Evolutionary conservation across 805 yeast species (phyloP).

Genomic region (Maudiozyma barnettii): DNA sequence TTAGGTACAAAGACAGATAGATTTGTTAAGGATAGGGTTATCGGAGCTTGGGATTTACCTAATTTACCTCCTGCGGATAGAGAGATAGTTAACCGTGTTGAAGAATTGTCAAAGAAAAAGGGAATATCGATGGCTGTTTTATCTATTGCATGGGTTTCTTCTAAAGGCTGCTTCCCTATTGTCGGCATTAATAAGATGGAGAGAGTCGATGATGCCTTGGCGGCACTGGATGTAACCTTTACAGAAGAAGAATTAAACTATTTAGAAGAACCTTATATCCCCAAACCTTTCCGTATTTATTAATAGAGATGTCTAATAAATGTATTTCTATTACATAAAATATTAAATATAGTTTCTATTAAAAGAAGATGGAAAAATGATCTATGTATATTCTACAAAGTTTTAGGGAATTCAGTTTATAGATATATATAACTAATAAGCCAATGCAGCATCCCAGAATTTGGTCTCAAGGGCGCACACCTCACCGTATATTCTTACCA

Average conservation of each 20-base stretch:
- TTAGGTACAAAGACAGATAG: constrained; percentile 9
- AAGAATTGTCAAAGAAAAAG: constrained; percentile 39
- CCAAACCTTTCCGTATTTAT: constrained; percentile 26
- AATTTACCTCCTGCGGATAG: constrained; percentile 21
- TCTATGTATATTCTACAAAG: neutral
- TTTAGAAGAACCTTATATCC: constrained; percentile 14
- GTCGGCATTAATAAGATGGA: constrained; percentile 40
- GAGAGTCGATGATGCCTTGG: constrained; percentile 43
- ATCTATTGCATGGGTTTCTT: constrained; percentile 43
- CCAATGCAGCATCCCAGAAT: constrained; percentile 53
- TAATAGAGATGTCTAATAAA: neutral
- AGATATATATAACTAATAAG: constrained; percentile 1
- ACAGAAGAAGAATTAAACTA: constrained; percentile 12
- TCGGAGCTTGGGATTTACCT: constrained; percentile 44
- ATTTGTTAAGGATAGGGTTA: constrained; percentile 4
- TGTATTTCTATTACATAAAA: neutral
- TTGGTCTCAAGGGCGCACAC: constrained; percentile 52
- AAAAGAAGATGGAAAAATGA: neutral
- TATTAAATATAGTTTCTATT: neutral
- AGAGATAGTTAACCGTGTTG: constrained; percentile 41
- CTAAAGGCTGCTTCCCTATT: constrained; percentile 45
- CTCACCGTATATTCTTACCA: constrained; percentile 48
- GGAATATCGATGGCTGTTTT: constrained; percentile 45
- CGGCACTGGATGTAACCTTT: constrained; percentile 34
- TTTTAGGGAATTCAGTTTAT: neutral